Conservation (phyloP, 768 basidiomycete genomes). For the Pleurotus ostreatus region DNA sequence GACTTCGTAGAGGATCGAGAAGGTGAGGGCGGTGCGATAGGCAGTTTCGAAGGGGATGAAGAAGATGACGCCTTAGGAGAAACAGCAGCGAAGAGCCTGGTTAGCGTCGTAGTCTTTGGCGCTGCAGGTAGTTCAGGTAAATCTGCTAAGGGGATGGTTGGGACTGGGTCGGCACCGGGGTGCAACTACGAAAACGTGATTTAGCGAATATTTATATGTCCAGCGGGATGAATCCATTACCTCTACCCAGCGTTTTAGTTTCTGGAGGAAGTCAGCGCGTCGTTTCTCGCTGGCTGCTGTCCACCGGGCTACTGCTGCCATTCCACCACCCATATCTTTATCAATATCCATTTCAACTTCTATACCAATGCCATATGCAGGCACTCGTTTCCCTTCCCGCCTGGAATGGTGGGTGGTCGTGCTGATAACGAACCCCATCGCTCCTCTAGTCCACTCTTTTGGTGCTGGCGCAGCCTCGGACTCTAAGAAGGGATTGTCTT, state of each 20-base stretch:
- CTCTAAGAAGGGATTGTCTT: slow-evolving; percentile 71
- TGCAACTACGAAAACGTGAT: slow-evolving; percentile 44
- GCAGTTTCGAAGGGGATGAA: slow-evolving; percentile 24
- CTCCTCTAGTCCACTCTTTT: slow-evolving; percentile 75
- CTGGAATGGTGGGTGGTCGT: slow-evolving; percentile 74
- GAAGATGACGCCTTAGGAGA: slow-evolving; percentile 61
- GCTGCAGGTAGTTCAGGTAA: slow-evolving; percentile 54
- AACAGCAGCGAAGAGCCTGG: slow-evolving; percentile 65
- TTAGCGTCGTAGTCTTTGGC: slow-evolving; percentile 62
- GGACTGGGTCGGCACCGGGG: slow-evolving; percentile 33
- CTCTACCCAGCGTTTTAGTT: slow-evolving; percentile 62
- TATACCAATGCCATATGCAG: slow-evolving; percentile 82
- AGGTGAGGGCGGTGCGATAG: slow-evolving; percentile 36
- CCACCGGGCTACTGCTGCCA: slow-evolving; percentile 89
- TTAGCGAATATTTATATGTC: background rate
- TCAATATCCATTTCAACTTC: slow-evolving; percentile 85
- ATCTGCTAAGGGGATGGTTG: slow-evolving; percentile 60
- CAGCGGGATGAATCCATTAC: slow-evolving; percentile 29
- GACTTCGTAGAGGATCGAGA: slow-evolving; percentile 32
- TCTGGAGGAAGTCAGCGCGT: slow-evolving; percentile 50
- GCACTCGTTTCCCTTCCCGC: slow-evolving; percentile 57
- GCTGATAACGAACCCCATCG: slow-evolving; percentile 75
- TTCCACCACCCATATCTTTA: slow-evolving; percentile 75
- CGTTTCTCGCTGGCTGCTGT: slow-evolving; percentile 66
- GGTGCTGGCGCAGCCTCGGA: slow-evolving; percentile 28